Conservation (phyloP, 1,284 basidiomycete species). For the Sphagnurus paluster region DNA sequence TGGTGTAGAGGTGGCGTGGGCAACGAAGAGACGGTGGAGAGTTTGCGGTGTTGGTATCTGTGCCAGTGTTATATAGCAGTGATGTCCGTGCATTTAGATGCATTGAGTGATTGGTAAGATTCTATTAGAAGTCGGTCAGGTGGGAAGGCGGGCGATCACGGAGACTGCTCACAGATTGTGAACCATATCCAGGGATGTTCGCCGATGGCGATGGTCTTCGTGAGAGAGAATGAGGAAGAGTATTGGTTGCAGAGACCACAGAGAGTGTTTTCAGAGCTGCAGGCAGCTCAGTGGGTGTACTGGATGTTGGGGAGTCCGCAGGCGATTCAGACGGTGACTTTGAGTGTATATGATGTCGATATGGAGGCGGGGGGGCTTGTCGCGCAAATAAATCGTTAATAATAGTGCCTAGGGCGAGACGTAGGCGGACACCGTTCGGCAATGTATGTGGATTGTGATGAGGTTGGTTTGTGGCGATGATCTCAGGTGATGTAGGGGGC, state of each 20-base stretch:
- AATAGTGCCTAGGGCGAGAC: slow-evolving; percentile 68
- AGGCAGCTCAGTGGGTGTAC: slow-evolving; percentile 20
- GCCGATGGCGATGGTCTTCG: slow-evolving; percentile 3
- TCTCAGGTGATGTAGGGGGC: slow-evolving; percentile 52
- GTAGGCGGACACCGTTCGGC: slow-evolving; percentile 77
- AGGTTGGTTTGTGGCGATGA: slow-evolving; percentile 26
- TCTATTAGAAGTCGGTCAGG: slow-evolving; percentile 8
- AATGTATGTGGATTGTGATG: slow-evolving; percentile 54
- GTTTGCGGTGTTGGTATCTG: slow-evolving; percentile 61
- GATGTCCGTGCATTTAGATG: slow-evolving; percentile 44
- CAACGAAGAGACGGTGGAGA: slow-evolving; percentile 66
- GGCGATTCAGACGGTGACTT: slow-evolving; percentile 24
- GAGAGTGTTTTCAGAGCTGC: slow-evolving; percentile 19
- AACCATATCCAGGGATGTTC: slow-evolving; percentile 7
- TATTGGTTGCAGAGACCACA: slow-evolving; percentile 14
- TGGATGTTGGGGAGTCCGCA: slow-evolving; percentile 19
- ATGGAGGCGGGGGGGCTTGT: slow-evolving; percentile 55
- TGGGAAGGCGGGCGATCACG: background rate
- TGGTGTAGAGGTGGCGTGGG: slow-evolving; percentile 68
- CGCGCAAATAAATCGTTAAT: slow-evolving; percentile 79
- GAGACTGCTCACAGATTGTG: slow-evolving; percentile 16
- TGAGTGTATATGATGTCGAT: slow-evolving; percentile 42
- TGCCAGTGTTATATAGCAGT: slow-evolving; percentile 57
- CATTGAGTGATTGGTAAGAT: slow-evolving; percentile 2
- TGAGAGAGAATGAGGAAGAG: slow-evolving; percentile 4